Percentiles rank a stretch among this genome's conserved stretches.
Conservation (phyloP, 2,329 filamentous ascomycete species). For the Xylariaceae sp. region DNA sequence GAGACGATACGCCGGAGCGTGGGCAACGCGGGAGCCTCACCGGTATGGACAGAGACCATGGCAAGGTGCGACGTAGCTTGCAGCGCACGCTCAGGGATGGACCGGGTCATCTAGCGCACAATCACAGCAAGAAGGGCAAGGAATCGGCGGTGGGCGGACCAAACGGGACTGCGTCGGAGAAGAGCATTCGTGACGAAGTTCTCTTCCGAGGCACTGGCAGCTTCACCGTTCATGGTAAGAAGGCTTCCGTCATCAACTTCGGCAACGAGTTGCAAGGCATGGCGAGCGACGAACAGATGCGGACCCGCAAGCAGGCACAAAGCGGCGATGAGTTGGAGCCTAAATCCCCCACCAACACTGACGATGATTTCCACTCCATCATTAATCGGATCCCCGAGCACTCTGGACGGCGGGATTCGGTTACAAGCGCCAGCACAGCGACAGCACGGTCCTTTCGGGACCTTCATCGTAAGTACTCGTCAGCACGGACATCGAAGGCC, state of each 20-base stretch:
- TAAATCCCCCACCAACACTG: conserved; percentile 33
- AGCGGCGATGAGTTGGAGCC: conserved; percentile 34
- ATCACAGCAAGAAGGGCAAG: conserved; percentile 70
- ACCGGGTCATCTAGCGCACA: conserved; percentile 58
- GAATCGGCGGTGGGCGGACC: conserved; percentile 67
- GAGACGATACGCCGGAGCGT: conserved; percentile 37
- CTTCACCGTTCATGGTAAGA: conserved; percentile 96
- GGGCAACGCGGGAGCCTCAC: conserved; percentile 32
- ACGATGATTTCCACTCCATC: conserved; percentile 51
- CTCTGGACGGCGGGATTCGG: conserved; percentile 53
- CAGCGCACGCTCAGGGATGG: conserved; percentile 85
- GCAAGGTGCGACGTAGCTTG: conserved; percentile 73
- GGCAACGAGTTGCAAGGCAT: conserved; percentile 82
- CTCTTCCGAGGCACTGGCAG: conserved; percentile 76
- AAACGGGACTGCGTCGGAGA: conserved; percentile 48
- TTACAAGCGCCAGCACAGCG: conserved; percentile 60
- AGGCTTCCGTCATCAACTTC: conserved; percentile 95
- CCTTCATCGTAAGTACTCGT: conserved; percentile 55
- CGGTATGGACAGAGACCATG: conserved; percentile 38
- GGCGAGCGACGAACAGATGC: conserved; percentile 65
- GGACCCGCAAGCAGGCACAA: conserved; percentile 51
- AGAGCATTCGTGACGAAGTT: conserved; percentile 54
- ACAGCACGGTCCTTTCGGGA: conserved; percentile 62
- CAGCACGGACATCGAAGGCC: conserved; percentile 43
- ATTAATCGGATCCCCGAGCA: conserved; percentile 39